Base-by-base conservation (phyloP, 2,329 filamentous ascomycete species). In the Fusarium sp. region DNA sequence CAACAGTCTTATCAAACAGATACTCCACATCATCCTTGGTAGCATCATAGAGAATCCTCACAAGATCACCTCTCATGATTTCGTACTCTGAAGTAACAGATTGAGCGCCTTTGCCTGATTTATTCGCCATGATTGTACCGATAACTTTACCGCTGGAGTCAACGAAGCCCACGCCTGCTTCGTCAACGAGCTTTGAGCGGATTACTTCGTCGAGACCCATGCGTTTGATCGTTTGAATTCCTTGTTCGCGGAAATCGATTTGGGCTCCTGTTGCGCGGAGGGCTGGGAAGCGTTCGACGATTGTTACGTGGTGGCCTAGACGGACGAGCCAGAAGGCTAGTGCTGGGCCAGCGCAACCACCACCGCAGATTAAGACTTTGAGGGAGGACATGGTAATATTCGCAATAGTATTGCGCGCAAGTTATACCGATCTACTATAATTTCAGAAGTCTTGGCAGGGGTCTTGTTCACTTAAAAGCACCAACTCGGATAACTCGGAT, bases 31-130 rank as follows among this genome's bases (percentile, higher is more conserved):
- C 4, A 4, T 70, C 10, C 18, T 57, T 70, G 0, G 67, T 70
- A 11, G 13, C 37, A 11, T 70, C 46, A 29, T 84, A 80, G 0
- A 88, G 60, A 3, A 88, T 69, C 2, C 70, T 73, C 14, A 81
- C 83, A 30, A 89, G 67, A 56, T 87, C 84, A 0, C 84, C 86
- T 11, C 87, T 78, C 81, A 88, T 83, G 49, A 89, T 87, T 75
- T 88, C 87, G 40, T 81, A 83, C 24, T 88, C 86, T 1, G 78
- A 80, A 0, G 84, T 84, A 25, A 86, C 78, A 22, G 74, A 77
- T 47, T 81, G 32, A 62, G 75, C 30, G 72, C 49, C 62, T 57
- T 58, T 8, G 77, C 67, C 67, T 1, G 67, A 68, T 6, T 16
- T 70, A 9, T 70, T 70, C 32, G 67, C 67, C 9, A 68, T 29